Evolutionary conservation across 306 rosid species (phyloP).

Genomic region (Biancaea sappan): DNA sequence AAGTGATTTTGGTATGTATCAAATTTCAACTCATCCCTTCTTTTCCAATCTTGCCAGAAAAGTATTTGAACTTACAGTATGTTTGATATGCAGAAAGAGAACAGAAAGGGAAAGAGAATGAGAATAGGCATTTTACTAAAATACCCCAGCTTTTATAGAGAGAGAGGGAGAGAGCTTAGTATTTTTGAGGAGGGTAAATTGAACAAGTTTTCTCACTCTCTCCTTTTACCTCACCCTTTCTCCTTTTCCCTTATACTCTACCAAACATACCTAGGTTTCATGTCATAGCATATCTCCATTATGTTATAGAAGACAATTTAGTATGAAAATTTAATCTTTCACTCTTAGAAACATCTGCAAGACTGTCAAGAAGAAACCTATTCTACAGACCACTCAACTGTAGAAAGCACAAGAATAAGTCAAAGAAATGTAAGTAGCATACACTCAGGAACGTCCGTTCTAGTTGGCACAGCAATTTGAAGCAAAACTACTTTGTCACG

Average conservation of each 20-base stretch:
- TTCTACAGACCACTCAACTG: conserved; percentile 16
- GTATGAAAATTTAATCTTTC: neutral
- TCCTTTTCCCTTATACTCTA: too few relatives aligned
- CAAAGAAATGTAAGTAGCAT: conserved; percentile 40
- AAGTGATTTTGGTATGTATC: neutral
- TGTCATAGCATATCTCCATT: neutral
- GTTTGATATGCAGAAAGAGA: too few relatives aligned
- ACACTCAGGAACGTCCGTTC: conserved; percentile 97
- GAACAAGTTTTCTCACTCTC: too few relatives aligned
- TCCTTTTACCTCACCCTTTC: too few relatives aligned
- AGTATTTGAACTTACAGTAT: too few relatives aligned
- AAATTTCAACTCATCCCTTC: neutral
- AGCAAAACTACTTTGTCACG: conserved; percentile 85
- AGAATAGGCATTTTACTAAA: too few relatives aligned
- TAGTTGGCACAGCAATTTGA: conserved; percentile 96
- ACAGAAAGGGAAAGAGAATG: too few relatives aligned
- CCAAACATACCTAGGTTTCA: neutral
- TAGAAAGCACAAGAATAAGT: conserved; percentile 25
- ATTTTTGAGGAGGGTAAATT: too few relatives aligned
- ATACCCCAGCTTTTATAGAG: too few relatives aligned
- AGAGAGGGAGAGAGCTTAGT: too few relatives aligned
- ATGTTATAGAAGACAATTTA: neutral
- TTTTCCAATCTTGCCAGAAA: neutral
- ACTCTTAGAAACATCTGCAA: neutral
- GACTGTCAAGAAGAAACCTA: conserved; percentile 14